phyloP scores from a whole-genome alignment of 1,284 basidiomycete genomes.

The Puccinia horiana region DNA sequence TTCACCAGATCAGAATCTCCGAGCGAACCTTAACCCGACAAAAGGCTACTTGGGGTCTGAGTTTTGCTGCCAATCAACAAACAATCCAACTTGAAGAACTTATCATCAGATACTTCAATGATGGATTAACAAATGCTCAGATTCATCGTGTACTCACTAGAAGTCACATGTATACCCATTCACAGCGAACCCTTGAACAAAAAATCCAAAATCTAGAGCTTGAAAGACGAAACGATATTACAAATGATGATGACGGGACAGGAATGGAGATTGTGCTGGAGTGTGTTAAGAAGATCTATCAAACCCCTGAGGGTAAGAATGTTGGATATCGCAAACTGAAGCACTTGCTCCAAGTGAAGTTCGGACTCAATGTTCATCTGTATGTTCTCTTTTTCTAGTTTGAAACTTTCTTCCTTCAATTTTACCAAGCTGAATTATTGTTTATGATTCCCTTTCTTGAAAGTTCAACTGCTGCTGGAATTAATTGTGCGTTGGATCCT shows the following conservation, averaged over 20 bases:
- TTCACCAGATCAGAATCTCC: neutral
- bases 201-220: neutral
- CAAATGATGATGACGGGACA: neutral
- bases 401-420: neutral
- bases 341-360: neutral
- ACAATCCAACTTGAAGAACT: neutral
- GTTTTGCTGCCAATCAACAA: neutral
- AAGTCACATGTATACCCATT: neutral
- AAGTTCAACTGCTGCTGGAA: neutral
- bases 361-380: neutral
- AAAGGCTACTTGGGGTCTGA: neutral
- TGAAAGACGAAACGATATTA: neutral
- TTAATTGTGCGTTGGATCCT: neutral
- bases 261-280: neutral
- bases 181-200: neutral
- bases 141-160: neutral
- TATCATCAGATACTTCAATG: neutral
- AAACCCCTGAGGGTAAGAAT: neutral
- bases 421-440: neutral
- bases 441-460: neutral
- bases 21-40: neutral
- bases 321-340: neutral
- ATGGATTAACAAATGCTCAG: neutral
- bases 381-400: neutral
- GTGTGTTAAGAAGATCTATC: neutral